Evolutionary conservation across 2,329 filamentous ascomycete genomes (phyloP).

Genomic region (Botryotinia convoluta): DNA sequence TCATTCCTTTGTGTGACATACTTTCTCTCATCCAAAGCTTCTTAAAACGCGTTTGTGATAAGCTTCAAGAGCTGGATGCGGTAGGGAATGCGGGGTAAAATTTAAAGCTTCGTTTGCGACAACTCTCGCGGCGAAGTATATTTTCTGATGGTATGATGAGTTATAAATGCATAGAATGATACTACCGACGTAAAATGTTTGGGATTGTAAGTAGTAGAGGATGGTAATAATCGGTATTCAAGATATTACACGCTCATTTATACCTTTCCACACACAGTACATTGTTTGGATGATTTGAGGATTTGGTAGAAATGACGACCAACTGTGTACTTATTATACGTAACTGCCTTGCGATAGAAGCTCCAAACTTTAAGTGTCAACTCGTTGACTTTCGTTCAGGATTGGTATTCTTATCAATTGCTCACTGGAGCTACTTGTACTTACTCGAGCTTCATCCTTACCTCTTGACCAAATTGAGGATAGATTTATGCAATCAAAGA

Average conservation of each 20-base stretch:
- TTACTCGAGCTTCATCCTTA: neutral
- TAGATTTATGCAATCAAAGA: slow-evolving; percentile 2
- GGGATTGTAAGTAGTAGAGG: neutral
- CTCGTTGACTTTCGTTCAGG: neutral
- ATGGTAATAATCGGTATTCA: neutral
- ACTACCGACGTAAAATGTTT: neutral
- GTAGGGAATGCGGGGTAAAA: slow-evolving; percentile 13
- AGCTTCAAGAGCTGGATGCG: slow-evolving; percentile 9
- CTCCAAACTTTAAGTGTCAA: neutral
- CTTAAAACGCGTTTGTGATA: neutral
- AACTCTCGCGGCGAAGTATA: neutral
- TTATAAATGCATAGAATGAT: neutral
- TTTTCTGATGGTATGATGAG: neutral
- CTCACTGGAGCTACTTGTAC: neutral
- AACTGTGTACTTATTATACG: neutral
- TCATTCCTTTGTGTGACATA: neutral
- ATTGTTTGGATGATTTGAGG: neutral
- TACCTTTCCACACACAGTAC: neutral
- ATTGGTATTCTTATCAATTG: neutral
- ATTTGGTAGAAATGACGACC: neutral
- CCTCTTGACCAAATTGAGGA: neutral
- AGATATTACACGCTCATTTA: neutral
- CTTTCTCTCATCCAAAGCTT: neutral
- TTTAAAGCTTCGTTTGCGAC: slow-evolving; percentile 3
- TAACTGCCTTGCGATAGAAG: neutral